phyloP scores from a whole-genome alignment of 2,329 filamentous ascomycete species.

The Alternaria gaisen region DNA sequence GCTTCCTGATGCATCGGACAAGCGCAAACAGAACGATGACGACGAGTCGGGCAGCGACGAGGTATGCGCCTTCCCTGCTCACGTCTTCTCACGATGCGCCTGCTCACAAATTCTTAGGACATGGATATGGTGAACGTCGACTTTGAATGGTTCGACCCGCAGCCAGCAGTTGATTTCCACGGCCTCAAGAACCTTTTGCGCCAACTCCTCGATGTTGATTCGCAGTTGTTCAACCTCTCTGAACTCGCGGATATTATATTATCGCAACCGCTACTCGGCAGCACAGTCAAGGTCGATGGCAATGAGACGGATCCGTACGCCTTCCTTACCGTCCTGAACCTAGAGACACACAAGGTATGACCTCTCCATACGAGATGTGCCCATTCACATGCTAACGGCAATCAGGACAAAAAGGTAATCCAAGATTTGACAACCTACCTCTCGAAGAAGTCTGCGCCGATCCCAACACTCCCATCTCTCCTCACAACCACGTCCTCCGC shows the following conservation, averaged over 20 bases:
- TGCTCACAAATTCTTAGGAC: conserved; percentile 64
- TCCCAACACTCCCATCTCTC: conserved; percentile 57
- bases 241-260: conserved; percentile 86
- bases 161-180: conserved; percentile 89
- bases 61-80: conserved; percentile 31
- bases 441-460: conserved; percentile 59
- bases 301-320: conserved; percentile 93
- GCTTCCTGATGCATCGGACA: conserved; percentile 47
- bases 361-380: background rate
- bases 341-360: conserved; percentile 73
- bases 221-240: conserved; percentile 85
- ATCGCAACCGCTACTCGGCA: conserved; percentile 85
- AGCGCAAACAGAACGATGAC: conserved; percentile 40
- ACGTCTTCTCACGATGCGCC: conserved; percentile 7
- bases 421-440: conserved; percentile 78
- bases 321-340: conserved; percentile 86
- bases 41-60: conserved; percentile 52
- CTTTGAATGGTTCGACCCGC: conserved; percentile 98
- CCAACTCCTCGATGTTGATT: conserved; percentile 91
- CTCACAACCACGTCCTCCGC: conserved; percentile 47
- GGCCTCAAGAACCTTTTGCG: conserved; percentile 89
- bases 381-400: conserved; percentile 2
- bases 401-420: conserved; percentile 73
- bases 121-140: conserved; percentile 93
- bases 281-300: conserved; percentile 96